Percentiles rank a stretch among this genome's conserved stretches.
Conservation (phyloP, 192 early-diverging fungal genomes). For the Kappamyces sp. region DNA sequence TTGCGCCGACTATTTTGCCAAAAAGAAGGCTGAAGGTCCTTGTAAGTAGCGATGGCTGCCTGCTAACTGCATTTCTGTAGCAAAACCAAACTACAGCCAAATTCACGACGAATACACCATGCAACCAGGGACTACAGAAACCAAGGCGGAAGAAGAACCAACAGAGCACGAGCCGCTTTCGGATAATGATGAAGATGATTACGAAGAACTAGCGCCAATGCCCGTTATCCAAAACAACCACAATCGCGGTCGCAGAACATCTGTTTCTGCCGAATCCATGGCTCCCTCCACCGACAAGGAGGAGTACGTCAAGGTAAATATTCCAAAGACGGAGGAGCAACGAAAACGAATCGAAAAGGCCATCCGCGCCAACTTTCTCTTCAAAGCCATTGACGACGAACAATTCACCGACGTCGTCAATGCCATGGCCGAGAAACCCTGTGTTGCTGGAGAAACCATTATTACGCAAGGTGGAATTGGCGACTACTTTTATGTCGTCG, state of each 20-base stretch:
- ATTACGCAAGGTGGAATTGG: slow-evolving; percentile 94
- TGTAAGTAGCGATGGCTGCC: background rate
- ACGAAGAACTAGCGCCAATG: slow-evolving; percentile 28
- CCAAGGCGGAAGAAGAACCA: background rate
- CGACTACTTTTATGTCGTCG: slow-evolving; percentile 98
- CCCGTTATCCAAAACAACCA: slow-evolving; percentile 60
- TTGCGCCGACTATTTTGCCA: slow-evolving; percentile 84
- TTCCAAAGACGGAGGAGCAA: slow-evolving; percentile 86
- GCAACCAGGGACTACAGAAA: background rate
- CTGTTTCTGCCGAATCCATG: slow-evolving; percentile 95
- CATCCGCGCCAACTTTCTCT: slow-evolving; percentile 89
- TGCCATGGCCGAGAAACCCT: slow-evolving; percentile 90
- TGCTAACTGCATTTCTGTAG: no score
- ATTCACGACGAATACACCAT: slow-evolving; percentile 9
- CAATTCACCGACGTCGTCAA: slow-evolving; percentile 90
- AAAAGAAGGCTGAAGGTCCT: slow-evolving; percentile 38
- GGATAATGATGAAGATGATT: slow-evolving; percentile 33
- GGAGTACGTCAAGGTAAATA: slow-evolving; percentile 75
- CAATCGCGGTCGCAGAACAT: slow-evolving; percentile 86
- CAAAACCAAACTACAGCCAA: background rate
- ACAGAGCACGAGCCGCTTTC: slow-evolving; percentile 10
- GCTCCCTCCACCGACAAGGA: slow-evolving; percentile 71
- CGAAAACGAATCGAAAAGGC: slow-evolving; percentile 70
- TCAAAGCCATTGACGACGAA: slow-evolving; percentile 92
- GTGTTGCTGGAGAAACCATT: slow-evolving; percentile 61